phyloP scores from a whole-genome alignment of 2,329 filamentous ascomycete genomes.

The Neonectria sp. region DNA sequence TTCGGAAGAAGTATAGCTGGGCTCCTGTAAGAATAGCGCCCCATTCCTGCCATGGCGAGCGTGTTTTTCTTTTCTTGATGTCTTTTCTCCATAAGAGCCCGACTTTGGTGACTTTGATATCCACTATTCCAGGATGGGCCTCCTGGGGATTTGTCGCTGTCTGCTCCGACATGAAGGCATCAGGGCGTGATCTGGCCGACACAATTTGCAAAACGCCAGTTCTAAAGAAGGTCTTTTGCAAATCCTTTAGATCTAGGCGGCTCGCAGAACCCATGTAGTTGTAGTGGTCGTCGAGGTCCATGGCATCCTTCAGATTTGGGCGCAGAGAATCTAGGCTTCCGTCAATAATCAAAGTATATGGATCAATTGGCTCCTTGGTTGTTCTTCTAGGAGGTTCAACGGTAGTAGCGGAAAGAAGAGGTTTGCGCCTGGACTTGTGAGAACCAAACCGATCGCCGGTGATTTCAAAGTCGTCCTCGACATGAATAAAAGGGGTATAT shows the following conservation, averaged over 20 bases:
- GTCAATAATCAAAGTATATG: conserved; percentile 94
- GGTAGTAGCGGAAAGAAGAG: conserved; percentile 76
- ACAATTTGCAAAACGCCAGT: conserved; percentile 96
- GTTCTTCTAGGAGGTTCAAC: conserved; percentile 69
- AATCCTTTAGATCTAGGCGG: conserved; percentile 82
- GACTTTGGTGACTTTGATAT: conserved; percentile 98
- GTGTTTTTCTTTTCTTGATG: conserved; percentile 90
- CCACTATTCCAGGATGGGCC: conserved; percentile 92
- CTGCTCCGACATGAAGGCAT: conserved; percentile 93
- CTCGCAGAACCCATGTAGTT: conserved; percentile 84
- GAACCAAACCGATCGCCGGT: conserved; percentile 81
- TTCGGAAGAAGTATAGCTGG: conserved; percentile 96
- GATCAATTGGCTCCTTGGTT: conserved; percentile 90
- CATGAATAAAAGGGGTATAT: conserved; percentile 98
- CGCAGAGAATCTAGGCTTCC: conserved; percentile 86
- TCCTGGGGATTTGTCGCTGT: conserved; percentile 88
- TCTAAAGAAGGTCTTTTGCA: conserved; percentile 91
- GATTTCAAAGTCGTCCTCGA: conserved; percentile 90
- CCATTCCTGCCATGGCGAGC: conserved; percentile 99
- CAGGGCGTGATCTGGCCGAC: conserved; percentile 91
- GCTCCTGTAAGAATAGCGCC: conserved; percentile 96
- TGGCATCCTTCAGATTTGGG: conserved; percentile 91
- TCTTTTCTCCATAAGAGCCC: conserved; percentile 96
- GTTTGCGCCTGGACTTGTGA: conserved; percentile 80
- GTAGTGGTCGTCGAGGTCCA: conserved; percentile 93